Evolutionary conservation across 768 basidiomycete genomes (phyloP).

Genomic region (Termitomyces eurrhizus): DNA sequence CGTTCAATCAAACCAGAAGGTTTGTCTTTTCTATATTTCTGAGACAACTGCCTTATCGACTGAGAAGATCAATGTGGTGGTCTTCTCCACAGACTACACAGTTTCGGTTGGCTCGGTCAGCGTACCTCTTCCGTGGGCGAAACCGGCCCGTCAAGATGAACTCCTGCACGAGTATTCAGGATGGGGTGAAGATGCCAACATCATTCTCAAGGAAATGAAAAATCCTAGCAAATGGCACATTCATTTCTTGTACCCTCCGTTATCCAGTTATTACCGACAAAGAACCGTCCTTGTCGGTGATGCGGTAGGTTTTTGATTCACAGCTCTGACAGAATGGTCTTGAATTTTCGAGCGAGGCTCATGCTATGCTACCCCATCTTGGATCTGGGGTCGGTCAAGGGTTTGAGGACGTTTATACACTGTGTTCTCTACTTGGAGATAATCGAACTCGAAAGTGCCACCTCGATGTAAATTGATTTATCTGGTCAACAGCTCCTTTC

Average conservation of each 20-base stretch:
- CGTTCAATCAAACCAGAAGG: constrained; percentile 37
- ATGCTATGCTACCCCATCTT: constrained; percentile 56
- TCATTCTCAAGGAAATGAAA: constrained; percentile 38
- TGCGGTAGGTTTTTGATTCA: constrained; percentile 31
- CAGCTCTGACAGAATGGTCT: not conserved
- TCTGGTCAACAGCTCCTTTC: not conserved
- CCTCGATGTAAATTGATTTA: constrained; percentile 31
- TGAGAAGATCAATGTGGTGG: constrained; percentile 43
- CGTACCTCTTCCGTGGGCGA: constrained; percentile 38
- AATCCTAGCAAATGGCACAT: constrained; percentile 50
- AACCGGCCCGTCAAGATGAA: constrained; percentile 35
- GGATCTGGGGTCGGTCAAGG: constrained; percentile 49
- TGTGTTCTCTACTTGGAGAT: constrained; percentile 42
- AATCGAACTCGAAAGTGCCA: constrained; percentile 34
- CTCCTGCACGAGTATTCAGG: constrained; percentile 37
- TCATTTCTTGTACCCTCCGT: constrained; percentile 43
- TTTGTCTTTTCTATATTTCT: constrained; percentile 16
- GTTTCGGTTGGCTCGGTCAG: constrained; percentile 23
- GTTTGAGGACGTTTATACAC: constrained; percentile 21
- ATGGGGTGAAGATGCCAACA: constrained; percentile 42
- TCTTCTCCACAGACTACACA: constrained; percentile 31
- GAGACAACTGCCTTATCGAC: not conserved
- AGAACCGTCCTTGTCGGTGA: constrained; percentile 50
- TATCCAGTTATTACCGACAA: constrained; percentile 38
- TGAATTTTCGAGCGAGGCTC: constrained; percentile 31